A percentile compares a stretch with the other conserved stretches of the same genome.
Evolutionary conservation across 345 rosid genomes (phyloP).

Genomic region (Salix viminalis): DNA sequence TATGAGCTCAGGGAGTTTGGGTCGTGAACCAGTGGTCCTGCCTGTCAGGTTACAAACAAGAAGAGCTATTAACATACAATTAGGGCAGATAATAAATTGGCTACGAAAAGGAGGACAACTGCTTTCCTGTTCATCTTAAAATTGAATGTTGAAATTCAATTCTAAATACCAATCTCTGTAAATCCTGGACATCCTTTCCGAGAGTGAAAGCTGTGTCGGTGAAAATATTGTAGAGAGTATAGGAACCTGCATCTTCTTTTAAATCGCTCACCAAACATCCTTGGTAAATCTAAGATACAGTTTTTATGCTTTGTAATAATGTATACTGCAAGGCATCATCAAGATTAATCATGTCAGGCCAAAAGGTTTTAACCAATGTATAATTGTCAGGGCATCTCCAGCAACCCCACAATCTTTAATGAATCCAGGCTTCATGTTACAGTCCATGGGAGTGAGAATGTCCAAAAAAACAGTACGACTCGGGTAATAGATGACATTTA

Average conservation of each 20-base stretch:
- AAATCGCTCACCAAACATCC: neutral
- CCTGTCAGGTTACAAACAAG: neutral
- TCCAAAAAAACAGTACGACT: neutral
- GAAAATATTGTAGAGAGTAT: neutral
- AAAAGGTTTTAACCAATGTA: neutral
- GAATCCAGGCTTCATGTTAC: neutral
- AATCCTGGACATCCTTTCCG: neutral
- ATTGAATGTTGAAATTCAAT: too few species aligned
- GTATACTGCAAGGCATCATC: neutral
- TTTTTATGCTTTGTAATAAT: too few species aligned
- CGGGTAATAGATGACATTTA: neutral
- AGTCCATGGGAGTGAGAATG: neutral
- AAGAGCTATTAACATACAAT: neutral
- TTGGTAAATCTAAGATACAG: too few species aligned
- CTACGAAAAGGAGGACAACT: neutral
- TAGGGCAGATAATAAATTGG: neutral
- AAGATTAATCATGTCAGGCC: neutral
- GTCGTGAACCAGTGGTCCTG: neutral
- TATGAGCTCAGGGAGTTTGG: neutral
- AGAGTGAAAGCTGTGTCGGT: neutral
- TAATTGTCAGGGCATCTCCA: neutral
- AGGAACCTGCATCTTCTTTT: neutral
- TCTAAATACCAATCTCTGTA: neutral
- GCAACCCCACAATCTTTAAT: constrained; percentile 5
- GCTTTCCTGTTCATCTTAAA: neutral